Percentiles rank a stretch among this genome's conserved stretches.
phyloP scores from a whole-genome alignment of 2,329 filamentous ascomycete species.

The Sporothrix pallida region DNA sequence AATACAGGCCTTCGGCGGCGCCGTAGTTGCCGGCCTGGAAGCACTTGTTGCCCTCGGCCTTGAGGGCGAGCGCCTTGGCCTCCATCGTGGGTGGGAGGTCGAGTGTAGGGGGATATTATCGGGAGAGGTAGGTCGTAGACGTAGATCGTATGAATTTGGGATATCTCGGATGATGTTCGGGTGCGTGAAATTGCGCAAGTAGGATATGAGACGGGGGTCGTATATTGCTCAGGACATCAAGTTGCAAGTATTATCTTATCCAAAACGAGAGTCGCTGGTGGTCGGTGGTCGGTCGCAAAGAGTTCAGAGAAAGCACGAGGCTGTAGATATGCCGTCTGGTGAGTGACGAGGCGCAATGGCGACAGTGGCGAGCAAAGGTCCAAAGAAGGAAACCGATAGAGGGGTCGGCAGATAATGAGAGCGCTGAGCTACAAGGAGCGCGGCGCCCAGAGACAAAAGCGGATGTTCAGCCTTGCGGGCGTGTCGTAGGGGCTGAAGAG shows the following conservation, averaged over 20 bases:
- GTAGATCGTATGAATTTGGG: too few species aligned
- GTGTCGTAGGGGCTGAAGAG: neutral
- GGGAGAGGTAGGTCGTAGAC: neutral
- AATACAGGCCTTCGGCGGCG: slow-evolving; percentile 72
- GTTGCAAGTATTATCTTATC: too few species aligned
- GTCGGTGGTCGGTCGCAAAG: neutral
- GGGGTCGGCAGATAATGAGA: neutral
- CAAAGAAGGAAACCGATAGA: neutral
- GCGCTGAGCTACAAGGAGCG: neutral
- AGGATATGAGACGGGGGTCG: too few species aligned
- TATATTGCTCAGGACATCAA: too few species aligned
- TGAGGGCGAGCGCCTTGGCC: slow-evolving; percentile 52
- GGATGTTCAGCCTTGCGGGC: neutral
- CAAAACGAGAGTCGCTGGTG: too few species aligned
- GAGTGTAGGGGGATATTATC: neutral
- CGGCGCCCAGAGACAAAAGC: neutral
- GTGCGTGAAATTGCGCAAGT: too few species aligned
- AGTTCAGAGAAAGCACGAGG: neutral
- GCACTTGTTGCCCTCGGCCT: slow-evolving; percentile 66
- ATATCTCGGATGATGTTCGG: too few species aligned
- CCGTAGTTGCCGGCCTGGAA: slow-evolving; percentile 70
- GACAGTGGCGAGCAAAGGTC: neutral
- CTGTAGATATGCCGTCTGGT: neutral
- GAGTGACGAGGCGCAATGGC: neutral
- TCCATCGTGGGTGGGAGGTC: slow-evolving; percentile 29